Percentiles rank a stretch among this genome's conserved stretches.
Evolutionary conservation across 2,329 filamentous ascomycete genomes (phyloP).

Genomic region (Samsoniella hepiali): DNA sequence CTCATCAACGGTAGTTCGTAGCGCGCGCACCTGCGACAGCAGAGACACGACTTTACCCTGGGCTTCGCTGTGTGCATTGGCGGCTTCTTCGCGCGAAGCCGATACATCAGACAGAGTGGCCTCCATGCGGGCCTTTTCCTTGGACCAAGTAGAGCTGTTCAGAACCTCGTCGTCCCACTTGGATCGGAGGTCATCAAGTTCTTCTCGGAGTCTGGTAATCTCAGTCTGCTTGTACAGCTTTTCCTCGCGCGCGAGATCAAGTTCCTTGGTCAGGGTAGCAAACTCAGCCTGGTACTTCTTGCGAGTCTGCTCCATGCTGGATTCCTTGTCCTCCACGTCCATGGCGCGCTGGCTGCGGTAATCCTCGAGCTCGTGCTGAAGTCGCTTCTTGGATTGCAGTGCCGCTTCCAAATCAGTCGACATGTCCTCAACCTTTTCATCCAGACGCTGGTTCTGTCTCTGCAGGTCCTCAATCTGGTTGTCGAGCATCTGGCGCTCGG

Average conservation of each 20-base stretch:
- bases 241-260: slow-evolving; percentile 91
- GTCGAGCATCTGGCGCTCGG: slow-evolving; percentile 89
- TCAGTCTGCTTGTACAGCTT: slow-evolving; percentile 81
- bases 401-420: slow-evolving; percentile 84
- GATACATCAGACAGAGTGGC: slow-evolving; percentile 84
- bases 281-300: slow-evolving; percentile 97
- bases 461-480: slow-evolving; percentile 83
- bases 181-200: slow-evolving; percentile 87
- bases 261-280: slow-evolving; percentile 81
- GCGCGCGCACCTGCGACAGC: slow-evolving; percentile 80
- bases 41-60: slow-evolving; percentile 90
- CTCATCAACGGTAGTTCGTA: slow-evolving; percentile 83
- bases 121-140: slow-evolving; percentile 92
- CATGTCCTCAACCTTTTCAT: slow-evolving; percentile 87
- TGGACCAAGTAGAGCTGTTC: slow-evolving; percentile 97
- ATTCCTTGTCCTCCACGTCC: slow-evolving; percentile 95
- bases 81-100: slow-evolving; percentile 89
- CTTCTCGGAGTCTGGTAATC: slow-evolving; percentile 84
- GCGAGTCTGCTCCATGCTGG: slow-evolving; percentile 91
- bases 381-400: slow-evolving; percentile 83
- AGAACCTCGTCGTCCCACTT: slow-evolving; percentile 99
- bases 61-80: slow-evolving; percentile 88
- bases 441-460: slow-evolving; percentile 81
- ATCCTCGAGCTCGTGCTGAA: slow-evolving; percentile 96
- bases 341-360: slow-evolving; percentile 93